phyloP scores from a whole-genome alignment of 495 filamentous ascomycete genomes.

The Penicillium egyptiacum region DNA sequence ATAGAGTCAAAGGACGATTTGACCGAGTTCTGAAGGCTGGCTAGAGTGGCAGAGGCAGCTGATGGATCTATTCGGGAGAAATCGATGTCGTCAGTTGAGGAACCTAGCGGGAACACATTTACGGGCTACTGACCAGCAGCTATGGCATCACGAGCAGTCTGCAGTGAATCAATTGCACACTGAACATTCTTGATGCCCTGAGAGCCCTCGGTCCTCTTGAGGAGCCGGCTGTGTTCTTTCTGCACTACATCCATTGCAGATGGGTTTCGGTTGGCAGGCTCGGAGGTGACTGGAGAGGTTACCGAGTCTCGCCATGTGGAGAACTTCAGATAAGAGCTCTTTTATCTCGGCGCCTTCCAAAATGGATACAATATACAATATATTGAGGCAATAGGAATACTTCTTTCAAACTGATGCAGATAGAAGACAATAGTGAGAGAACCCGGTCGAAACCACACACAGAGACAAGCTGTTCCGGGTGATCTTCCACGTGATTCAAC shows the following conservation, averaged over 20 bases:
- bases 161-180: constrained; percentile 72
- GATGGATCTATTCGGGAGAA: constrained; percentile 57
- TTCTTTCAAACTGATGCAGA: background rate
- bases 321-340: background rate
- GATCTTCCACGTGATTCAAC: constrained; percentile 2
- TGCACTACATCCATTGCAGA: constrained; percentile 66
- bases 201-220: constrained; percentile 65
- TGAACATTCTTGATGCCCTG: constrained; percentile 75
- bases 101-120: constrained; percentile 8
- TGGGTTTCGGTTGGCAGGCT: constrained; percentile 10
- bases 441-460: background rate
- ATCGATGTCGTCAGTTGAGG: constrained; percentile 18
- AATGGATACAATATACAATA: background rate
- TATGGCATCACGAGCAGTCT: constrained; percentile 67
- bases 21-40: constrained; percentile 80
- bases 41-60: constrained; percentile 66
- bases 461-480: background rate
- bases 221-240: constrained; percentile 70
- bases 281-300: constrained; percentile 25
- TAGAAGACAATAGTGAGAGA: background rate
- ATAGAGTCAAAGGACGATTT: constrained; percentile 75
- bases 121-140: constrained; percentile 53
- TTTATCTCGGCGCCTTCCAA: constrained; percentile 1
- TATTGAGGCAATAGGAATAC: background rate
- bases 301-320: constrained; percentile 27